Percentiles rank a stretch among this genome's conserved stretches.
Conservation (phyloP, 2,329 filamentous ascomycete species). For the Xylariaceae sp. region DNA sequence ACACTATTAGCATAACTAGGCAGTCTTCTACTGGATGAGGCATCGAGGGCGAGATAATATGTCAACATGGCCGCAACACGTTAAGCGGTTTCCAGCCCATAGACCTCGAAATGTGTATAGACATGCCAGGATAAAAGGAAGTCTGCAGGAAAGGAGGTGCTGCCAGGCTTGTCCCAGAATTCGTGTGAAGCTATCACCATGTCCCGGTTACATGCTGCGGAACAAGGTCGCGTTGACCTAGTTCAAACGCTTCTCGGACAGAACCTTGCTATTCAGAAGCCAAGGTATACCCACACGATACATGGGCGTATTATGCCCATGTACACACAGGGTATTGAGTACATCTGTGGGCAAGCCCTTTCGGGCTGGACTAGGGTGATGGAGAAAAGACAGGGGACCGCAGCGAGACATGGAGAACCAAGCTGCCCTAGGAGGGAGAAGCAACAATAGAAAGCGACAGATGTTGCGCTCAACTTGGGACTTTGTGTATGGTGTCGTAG, state of each 20-base stretch:
- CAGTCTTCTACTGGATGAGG: conserved; percentile 29
- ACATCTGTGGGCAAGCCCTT: conserved; percentile 14
- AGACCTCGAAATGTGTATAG: background rate
- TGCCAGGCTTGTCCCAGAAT: conserved; percentile 13
- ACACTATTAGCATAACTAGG: conserved; percentile 42
- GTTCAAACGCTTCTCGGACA: conserved; percentile 27
- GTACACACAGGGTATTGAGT: conserved; percentile 8
- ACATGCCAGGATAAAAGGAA: background rate
- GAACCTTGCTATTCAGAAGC: conserved; percentile 23
- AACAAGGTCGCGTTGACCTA: conserved; percentile 23
- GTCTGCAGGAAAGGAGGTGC: conserved; percentile 9
- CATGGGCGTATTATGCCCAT: conserved; percentile 3
- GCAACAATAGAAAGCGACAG: conserved; percentile 17
- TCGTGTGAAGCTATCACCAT: conserved; percentile 33
- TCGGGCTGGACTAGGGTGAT: conserved; percentile 9
- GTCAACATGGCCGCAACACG: conserved; percentile 34
- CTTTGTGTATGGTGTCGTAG: conserved; percentile 22
- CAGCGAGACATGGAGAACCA: conserved; percentile 11
- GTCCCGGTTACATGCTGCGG: conserved; percentile 28
- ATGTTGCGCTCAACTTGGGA: conserved; percentile 12
- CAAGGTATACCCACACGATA: conserved; percentile 4
- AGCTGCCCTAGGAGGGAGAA: conserved; percentile 13
- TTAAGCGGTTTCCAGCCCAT: conserved; percentile 2
- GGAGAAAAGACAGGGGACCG: conserved; percentile 8
- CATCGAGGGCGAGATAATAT: background rate